These are phyloP conservation scores for Saccharomycopsis sp. DNA, from an alignment of 805 yeast genomes.

Conservation along the genomic window DNA sequence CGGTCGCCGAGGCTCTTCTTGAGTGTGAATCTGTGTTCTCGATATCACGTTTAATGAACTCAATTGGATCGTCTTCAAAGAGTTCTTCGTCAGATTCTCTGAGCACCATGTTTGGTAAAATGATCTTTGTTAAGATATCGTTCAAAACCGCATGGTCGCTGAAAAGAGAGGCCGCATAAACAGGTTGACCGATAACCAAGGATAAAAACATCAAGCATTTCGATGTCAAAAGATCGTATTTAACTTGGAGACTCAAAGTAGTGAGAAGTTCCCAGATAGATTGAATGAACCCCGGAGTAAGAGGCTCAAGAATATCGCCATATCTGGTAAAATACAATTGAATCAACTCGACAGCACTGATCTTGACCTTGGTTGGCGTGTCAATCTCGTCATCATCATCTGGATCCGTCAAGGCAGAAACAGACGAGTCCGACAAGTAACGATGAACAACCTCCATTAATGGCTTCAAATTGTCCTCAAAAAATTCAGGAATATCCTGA, in stretches of 20 bases:
- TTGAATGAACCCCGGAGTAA: conserved; percentile 72
- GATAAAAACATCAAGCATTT: conserved; percentile 77
- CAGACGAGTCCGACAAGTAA: conserved; percentile 54
- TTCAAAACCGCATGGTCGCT: conserved; percentile 55
- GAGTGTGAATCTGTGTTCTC: conserved; percentile 95
- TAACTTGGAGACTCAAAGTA: conserved; percentile 58
- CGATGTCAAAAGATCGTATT: conserved; percentile 79
- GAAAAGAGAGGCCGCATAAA: conserved; percentile 56
- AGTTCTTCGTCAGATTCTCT: conserved; percentile 86
- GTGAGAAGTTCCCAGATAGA: conserved; percentile 75
- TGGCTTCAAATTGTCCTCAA: conserved; percentile 76
- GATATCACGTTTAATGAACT: conserved; percentile 82
- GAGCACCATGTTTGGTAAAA: conserved; percentile 80
- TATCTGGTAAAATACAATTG: conserved; percentile 85
- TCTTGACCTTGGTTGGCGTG: conserved; percentile 61
- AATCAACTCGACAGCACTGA: conserved; percentile 78
- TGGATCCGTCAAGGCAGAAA: conserved; percentile 46
- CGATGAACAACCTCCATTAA: conserved; percentile 82
- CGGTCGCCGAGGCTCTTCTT: conserved; percentile 88
- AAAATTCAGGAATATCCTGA: conserved; percentile 97
- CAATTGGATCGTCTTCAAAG: conserved; percentile 96
- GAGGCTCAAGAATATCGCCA: conserved; percentile 82
- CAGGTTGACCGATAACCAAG: conserved; percentile 65
- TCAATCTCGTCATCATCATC: conserved; percentile 67
- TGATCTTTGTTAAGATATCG: conserved; percentile 74